A percentile compares a stretch with the other conserved stretches of the same genome.
These are phyloP conservation scores for Nigrograna mackinnonii DNA, from an alignment of 2,329 filamentous ascomycete species.

Conservation along the genomic window DNA sequence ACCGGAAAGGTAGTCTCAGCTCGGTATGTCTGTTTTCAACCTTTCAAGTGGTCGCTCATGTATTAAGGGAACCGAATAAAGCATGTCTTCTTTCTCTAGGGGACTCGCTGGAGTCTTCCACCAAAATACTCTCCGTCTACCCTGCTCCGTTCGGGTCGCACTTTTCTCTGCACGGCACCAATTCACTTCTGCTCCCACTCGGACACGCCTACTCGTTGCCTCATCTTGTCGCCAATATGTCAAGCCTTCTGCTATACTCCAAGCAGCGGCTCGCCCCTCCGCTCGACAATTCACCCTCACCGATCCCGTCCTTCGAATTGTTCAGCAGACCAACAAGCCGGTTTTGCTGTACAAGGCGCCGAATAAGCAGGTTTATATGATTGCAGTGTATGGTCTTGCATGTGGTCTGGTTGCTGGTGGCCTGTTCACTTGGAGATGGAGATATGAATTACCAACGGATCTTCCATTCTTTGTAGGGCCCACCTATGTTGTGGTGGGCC, in stretches of 20 bases:
- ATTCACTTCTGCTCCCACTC: slow-evolving; percentile 15
- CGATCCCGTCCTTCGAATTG: slow-evolving; percentile 38
- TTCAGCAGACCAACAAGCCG: slow-evolving; percentile 30
- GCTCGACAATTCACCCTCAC: slow-evolving; percentile 17
- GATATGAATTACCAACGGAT: slow-evolving; percentile 31
- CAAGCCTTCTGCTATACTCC: slow-evolving; percentile 1
- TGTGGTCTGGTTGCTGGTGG: slow-evolving; percentile 28
- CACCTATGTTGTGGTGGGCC: slow-evolving; percentile 34
- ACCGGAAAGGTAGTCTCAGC: no score
- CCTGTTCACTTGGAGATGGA: slow-evolving; percentile 29
- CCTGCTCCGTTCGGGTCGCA: slow-evolving; percentile 34
- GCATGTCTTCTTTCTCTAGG: slow-evolving; percentile 35
- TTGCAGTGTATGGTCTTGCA: slow-evolving; percentile 30
- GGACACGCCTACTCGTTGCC: slow-evolving; percentile 26
- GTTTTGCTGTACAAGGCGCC: slow-evolving; percentile 38
- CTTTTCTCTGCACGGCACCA: slow-evolving; percentile 29
- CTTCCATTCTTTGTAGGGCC: slow-evolving; percentile 35
- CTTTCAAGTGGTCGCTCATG: no score
- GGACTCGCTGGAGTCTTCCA: slow-evolving; percentile 30
- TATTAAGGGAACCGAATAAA: no score
- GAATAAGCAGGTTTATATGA: slow-evolving; percentile 25
- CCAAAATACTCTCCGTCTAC: slow-evolving; percentile 31
- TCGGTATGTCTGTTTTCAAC: no score
- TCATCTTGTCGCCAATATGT: slow-evolving; percentile 25
- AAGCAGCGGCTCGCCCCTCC: not conserved